Percentiles rank a stretch among this genome's conserved stretches.
Evolutionary conservation across 768 basidiomycete genomes (phyloP).

Genomic region (Tylopilus subfusipes): DNA sequence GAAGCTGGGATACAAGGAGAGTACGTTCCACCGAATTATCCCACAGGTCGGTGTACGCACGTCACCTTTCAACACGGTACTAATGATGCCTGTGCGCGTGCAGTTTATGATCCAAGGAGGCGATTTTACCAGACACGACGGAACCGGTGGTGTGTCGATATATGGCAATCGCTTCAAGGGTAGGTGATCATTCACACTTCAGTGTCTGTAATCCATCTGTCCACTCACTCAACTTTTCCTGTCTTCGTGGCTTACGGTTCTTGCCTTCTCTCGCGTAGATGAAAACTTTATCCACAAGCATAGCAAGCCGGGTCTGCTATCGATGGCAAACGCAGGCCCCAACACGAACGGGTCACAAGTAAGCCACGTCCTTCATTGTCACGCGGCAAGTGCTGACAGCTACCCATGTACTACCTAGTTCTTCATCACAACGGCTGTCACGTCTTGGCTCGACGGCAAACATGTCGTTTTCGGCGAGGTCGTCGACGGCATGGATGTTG

Average conservation of each 20-base stretch:
- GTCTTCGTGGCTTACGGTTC: neutral
- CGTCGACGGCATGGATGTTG: conserved; percentile 40
- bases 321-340: conserved; percentile 85
- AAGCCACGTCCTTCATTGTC: conserved; percentile 6
- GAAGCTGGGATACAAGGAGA: conserved; percentile 69
- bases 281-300: conserved; percentile 71
- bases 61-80: neutral
- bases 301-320: conserved; percentile 61
- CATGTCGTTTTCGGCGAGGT: conserved; percentile 50
- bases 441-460: conserved; percentile 54
- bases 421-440: conserved; percentile 72
- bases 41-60: conserved; percentile 43
- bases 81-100: neutral
- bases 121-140: conserved; percentile 74
- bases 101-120: conserved; percentile 87
- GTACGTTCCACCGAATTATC: conserved; percentile 71
- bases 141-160: conserved; percentile 82
- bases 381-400: neutral
- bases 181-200: conserved; percentile 30
- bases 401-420: conserved; percentile 39
- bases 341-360: conserved; percentile 82
- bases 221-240: neutral
- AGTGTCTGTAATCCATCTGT: neutral
- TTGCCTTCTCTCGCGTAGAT: conserved; percentile 34
- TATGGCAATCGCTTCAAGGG: conserved; percentile 79